Conservation (phyloP, 1,284 basidiomycete species). For the Microbotryum lychnidis-dioicae region DNA sequence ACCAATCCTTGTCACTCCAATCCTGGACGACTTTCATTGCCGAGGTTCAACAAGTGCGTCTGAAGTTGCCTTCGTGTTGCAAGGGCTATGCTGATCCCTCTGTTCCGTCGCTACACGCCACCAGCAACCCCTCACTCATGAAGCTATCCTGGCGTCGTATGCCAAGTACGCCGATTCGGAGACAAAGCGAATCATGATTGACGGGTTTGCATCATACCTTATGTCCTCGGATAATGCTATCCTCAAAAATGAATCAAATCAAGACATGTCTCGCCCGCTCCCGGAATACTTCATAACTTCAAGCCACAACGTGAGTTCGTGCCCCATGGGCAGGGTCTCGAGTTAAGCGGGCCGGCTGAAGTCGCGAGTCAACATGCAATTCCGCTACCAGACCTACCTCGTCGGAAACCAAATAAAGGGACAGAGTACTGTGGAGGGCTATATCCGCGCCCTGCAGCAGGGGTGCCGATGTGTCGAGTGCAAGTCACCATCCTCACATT, state of each 20-base stretch:
- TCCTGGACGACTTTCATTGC: conserved; percentile 62
- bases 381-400: conserved; percentile 61
- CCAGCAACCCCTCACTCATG: too few relatives aligned
- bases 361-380: too few relatives aligned
- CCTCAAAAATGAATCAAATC: conserved; percentile 46
- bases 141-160: conserved; percentile 44
- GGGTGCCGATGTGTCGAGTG: conserved; percentile 88
- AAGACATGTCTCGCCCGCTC: conserved; percentile 69
- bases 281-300: conserved; percentile 86
- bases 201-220: conserved; percentile 66
- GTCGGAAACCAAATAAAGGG: conserved; percentile 90
- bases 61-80: too few relatives aligned
- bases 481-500: conserved; percentile 37
- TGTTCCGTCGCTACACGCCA: too few relatives aligned
- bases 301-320: conserved; percentile 64
- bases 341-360: too few relatives aligned
- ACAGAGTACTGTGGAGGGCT: conserved; percentile 88
- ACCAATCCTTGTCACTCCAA: conserved; percentile 46
- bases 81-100: background rate
- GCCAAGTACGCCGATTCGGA: conserved; percentile 46
- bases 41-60: conserved; percentile 54
- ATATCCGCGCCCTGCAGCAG: conserved; percentile 82
- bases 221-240: conserved; percentile 59
- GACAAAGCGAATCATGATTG: conserved; percentile 46
- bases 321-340: background rate